Base-by-base conservation (phyloP, 768 basidiomycete genomes). In the Amanita jacksonii region DNA sequence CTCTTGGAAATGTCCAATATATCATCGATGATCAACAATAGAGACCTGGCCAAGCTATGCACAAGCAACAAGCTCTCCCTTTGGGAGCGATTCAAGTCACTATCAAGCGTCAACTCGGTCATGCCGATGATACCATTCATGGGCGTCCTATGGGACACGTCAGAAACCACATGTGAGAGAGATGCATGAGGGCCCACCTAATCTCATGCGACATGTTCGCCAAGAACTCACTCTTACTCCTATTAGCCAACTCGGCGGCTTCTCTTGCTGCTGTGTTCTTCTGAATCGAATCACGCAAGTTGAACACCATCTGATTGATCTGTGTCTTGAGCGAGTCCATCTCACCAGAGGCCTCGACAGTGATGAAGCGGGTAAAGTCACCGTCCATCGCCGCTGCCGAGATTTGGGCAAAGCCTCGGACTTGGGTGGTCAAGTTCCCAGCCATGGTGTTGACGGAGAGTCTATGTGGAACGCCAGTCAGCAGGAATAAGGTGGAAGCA, bases 91-190 rank as follows among this genome's bases (percentile, higher is more conserved):
- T 92, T 96, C 52, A 99, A 65, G 59, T 99, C 96, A 34, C 86
- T 91, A 57, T 99, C 96, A 16, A 99, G 79, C 8, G 96, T 97
- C 46, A 99, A 66, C 62, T 94, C 92, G 19, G 94, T 99, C 92
- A 99, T 92, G n/a, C 94, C 94, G 52, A 99, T 98, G 62, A 99
- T 99, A 57, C 96, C 94, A 58, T 98, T 99, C 94, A 98, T 99
- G 0, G 96, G 96, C 18, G 96, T 98, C 60, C 94, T 91, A 57
- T n/a, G n/a, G n/a, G n/a, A n/a, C n/a, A n/a, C n/a, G n/a, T 15
- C n/a, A 44, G 39, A 30, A 22, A 32, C 30, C 15, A 24, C 27
- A 20, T 30, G 28, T 30, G 10, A 18, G 23, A 30, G n/a, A n/a
- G n/a, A n/a, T n/a, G n/a, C n/a, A n/a, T n/a, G n/a, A n/a, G n/a